Conservation (phyloP, 2,329 filamentous ascomycete genomes). For the Aspergillus costaricaensis region DNA sequence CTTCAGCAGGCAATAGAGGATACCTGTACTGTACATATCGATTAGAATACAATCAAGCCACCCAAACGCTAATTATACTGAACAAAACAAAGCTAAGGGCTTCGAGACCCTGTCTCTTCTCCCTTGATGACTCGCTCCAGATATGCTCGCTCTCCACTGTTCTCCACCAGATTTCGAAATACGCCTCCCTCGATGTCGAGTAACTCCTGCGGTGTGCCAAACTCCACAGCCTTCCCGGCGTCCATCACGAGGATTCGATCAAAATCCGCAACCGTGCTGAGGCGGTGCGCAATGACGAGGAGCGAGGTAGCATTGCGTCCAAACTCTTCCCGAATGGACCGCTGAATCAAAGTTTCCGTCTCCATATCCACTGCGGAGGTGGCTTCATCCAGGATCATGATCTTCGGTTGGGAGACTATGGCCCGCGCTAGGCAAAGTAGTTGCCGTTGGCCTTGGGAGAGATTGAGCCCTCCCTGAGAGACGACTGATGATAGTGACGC, state of each 20-base stretch:
- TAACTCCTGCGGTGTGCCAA: conserved; percentile 64
- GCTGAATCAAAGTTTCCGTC: conserved; percentile 73
- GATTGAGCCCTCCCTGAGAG: conserved; percentile 70
- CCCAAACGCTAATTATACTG: background rate
- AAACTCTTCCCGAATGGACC: conserved; percentile 71
- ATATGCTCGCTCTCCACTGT: conserved; percentile 31
- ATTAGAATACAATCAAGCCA: background rate
- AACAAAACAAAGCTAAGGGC: background rate
- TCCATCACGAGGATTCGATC: conserved; percentile 72
- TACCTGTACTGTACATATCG: background rate
- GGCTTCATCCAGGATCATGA: conserved; percentile 80
- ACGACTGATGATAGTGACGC: conserved; percentile 63
- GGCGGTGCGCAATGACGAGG: conserved; percentile 59
- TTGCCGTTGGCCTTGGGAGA: conserved; percentile 34
- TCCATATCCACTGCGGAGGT: conserved; percentile 77
- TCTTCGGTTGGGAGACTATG: conserved; percentile 70
- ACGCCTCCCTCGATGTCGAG: conserved; percentile 55
- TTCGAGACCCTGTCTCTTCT: background rate
- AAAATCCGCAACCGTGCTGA: conserved; percentile 70
- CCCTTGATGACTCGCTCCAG: conserved; percentile 24
- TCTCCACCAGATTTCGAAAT: conserved; percentile 60
- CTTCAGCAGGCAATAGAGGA: too few relatives aligned
- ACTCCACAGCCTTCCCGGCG: conserved; percentile 68
- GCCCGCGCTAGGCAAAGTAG: conserved; percentile 31
- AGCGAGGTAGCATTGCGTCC: conserved; percentile 59